A percentile compares a stretch with the other conserved stretches of the same genome.
These are phyloP conservation scores for Solanum hybrid DNA, from an alignment of 305 asterid genomes.

Conservation along the genomic window DNA sequence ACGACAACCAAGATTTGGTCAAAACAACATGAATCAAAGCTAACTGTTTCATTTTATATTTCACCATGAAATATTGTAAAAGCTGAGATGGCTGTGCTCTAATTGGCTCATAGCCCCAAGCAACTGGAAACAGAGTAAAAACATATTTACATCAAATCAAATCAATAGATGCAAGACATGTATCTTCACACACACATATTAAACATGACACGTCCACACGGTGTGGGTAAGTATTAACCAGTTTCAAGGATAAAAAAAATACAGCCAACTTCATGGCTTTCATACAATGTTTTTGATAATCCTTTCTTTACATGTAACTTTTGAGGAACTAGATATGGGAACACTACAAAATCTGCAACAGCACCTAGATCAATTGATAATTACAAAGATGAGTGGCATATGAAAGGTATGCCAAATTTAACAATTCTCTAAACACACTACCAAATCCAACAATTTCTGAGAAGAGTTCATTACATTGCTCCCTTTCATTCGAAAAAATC, in stretches of 20 bases:
- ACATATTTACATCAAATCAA: no score
- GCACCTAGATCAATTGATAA: not conserved
- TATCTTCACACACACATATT: not conserved
- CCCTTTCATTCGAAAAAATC: not conserved
- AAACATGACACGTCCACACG: not conserved
- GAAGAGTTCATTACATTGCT: not conserved
- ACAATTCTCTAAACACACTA: not conserved
- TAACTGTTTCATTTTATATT: not conserved
- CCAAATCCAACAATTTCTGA: not conserved
- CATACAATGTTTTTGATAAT: not conserved
- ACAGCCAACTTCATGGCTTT: not conserved
- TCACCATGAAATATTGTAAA: not conserved
- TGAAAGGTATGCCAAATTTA: conserved; percentile 1
- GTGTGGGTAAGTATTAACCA: not conserved
- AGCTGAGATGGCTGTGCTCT: not conserved
- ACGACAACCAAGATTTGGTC: not conserved
- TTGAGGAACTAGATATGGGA: not conserved
- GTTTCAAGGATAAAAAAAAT: not conserved
- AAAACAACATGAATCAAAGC: not conserved
- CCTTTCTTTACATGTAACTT: not conserved
- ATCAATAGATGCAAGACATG: not conserved
- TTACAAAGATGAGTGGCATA: conserved; percentile 3
- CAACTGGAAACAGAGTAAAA: not conserved
- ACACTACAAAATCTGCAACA: not conserved
- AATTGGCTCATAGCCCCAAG: not conserved